A percentile compares a stretch with the other conserved stretches of the same genome.
Evolutionary conservation across 2,329 filamentous ascomycete species (phyloP).

Genomic region (Tothia fuscella): DNA sequence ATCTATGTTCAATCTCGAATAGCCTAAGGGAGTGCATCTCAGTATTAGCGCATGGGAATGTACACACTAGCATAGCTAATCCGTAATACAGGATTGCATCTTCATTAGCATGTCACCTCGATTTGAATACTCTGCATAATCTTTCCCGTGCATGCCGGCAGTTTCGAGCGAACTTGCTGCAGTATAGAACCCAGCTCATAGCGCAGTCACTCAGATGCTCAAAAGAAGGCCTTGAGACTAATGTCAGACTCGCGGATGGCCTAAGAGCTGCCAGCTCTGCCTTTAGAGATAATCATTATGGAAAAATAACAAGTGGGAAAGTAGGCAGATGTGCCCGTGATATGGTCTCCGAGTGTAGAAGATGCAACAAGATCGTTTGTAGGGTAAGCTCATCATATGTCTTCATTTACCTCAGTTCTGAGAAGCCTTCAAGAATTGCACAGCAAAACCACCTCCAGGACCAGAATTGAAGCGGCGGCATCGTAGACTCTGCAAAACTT

Average conservation of each 20-base stretch:
- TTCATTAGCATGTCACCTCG: conserved; percentile 63
- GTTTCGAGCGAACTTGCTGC: conserved; percentile 64
- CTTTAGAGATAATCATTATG: conserved; percentile 18
- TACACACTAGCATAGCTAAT: neutral
- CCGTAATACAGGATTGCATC: conserved; percentile 54
- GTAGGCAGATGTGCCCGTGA: conserved; percentile 73
- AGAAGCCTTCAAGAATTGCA: conserved; percentile 58
- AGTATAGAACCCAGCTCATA: conserved; percentile 64
- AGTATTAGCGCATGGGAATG: neutral
- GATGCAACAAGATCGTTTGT: conserved; percentile 67
- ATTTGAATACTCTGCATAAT: conserved; percentile 76
- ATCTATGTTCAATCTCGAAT: neutral
- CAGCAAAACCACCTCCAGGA: conserved; percentile 65
- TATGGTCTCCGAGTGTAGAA: conserved; percentile 71
- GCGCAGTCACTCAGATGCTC: conserved; percentile 66
- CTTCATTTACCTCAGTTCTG: neutral
- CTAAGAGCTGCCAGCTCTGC: conserved; percentile 16
- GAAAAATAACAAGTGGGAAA: conserved; percentile 48
- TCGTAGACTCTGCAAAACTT: conserved; percentile 67
- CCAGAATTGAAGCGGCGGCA: conserved; percentile 60
- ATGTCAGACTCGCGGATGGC: conserved; percentile 38
- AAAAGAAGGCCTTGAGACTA: conserved; percentile 50
- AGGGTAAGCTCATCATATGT: conserved; percentile 45
- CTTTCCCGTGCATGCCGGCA: conserved; percentile 73
- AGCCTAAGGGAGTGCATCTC: conserved; percentile 1